A percentile compares a stretch with the other conserved stretches of the same genome.
Conservation (phyloP, 31 red algal genomes). For the Bonnemaisonia californica region DNA sequence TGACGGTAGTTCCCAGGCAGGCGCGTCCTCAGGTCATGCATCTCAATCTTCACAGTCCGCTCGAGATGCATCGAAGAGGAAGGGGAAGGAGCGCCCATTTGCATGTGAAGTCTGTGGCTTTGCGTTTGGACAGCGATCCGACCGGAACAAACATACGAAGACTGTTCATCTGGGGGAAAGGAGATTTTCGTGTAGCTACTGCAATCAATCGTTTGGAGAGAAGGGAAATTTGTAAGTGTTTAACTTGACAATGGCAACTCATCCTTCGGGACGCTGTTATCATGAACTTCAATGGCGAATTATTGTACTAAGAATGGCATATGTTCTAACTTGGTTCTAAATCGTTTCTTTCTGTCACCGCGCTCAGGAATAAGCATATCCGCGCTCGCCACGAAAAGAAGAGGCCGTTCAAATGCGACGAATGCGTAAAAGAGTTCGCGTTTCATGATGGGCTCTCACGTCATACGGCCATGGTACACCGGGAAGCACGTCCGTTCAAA, state of each 20-base stretch:
- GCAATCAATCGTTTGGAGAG: constrained; percentile 65
- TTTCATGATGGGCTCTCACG: constrained; percentile 73
- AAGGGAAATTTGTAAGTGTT: constrained; percentile 72
- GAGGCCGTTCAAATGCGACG: constrained; percentile 69
- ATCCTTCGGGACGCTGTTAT: neutral
- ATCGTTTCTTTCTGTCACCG: neutral
- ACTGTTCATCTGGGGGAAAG: constrained; percentile 79
- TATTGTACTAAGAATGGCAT: neutral
- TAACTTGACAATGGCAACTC: neutral
- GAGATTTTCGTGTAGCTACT: constrained; percentile 63
- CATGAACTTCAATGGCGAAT: neutral
- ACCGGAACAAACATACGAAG: constrained; percentile 71
- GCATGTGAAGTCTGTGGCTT: constrained; percentile 72
- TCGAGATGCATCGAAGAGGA: constrained; percentile 19
- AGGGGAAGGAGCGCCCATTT: constrained; percentile 49
- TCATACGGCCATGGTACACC: constrained; percentile 70
- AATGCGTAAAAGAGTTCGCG: constrained; percentile 51
- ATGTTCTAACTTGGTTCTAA: constrained; percentile 4
- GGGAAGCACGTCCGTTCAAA: constrained; percentile 58
- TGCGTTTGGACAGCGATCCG: constrained; percentile 59
- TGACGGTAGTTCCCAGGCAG: neutral
- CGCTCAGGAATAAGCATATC: constrained; percentile 79
- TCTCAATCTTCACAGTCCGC: neutral
- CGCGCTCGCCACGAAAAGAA: constrained; percentile 77
- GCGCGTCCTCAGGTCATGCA: neutral